Base-by-base conservation (phyloP, 1,284 basidiomycete genomes). In the Boletus holoroseus region DNA sequence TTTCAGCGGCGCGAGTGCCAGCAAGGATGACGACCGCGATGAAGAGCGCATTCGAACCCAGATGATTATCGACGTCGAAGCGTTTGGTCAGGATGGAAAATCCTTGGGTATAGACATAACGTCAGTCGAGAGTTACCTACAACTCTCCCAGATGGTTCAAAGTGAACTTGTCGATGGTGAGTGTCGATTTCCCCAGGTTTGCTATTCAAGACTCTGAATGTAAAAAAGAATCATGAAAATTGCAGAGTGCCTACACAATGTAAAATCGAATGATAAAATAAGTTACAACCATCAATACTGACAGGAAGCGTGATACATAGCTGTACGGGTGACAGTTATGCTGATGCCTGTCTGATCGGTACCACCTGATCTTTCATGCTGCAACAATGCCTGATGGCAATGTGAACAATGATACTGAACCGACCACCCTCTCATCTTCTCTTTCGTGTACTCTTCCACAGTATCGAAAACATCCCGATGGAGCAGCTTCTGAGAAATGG, bases 21-120 rank as follows among this genome's bases (percentile, higher is more conserved):
- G 68, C 31, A 74, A 75, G 44, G 83, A 85, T 16, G 87, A 89
- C 48, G 78, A 76, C 2, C 76, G 76, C 35, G 91, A 91, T 54
- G 88, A 91, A 61, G 88, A 85, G 60, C 79, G 85, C 35, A 91
- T 96, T 54, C 79, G 84, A 38, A 71, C 72, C 39, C 94, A 97
- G 71, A 93, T 96, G 85, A 77, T 85, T 45, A 71, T 90, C 15
- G 94, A 97, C 62, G 85, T 94, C 0, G 79, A 87, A 45, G 85
- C 85, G 13, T 85, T 96, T 56, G 87, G 83, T 5, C 76, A 78
- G 57, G 92, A 94, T 55, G 91, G 85, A 1, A 69, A 76, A 51
- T 70, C 74, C 9, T 67, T 96, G 24, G 88, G 84, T 1, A 80
- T 94, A 1, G 72, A 79, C n/a, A 67, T 86, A 0, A 71, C 74